These are phyloP conservation scores for Arbutus unedo DNA, from an alignment of 148 eudicot species.

Conservation along the genomic window DNA sequence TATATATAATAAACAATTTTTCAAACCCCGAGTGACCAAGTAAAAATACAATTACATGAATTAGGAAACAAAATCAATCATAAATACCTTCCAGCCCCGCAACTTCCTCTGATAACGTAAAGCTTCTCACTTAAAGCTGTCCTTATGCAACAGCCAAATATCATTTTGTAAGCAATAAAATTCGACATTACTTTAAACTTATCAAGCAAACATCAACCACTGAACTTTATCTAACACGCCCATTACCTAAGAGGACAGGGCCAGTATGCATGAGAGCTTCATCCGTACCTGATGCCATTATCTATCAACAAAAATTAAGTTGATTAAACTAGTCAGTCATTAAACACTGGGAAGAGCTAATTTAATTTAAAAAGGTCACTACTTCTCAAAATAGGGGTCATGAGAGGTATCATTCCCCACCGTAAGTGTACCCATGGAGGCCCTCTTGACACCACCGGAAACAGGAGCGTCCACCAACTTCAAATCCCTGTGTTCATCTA, in stretches of 20 bases:
- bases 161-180: conserved; percentile 5
- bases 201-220: background rate
- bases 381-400: background rate
- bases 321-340: conserved; percentile 14
- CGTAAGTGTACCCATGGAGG: conserved; percentile 84
- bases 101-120: conserved; percentile 86
- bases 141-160: conserved; percentile 19
- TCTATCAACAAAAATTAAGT: conserved; percentile 35
- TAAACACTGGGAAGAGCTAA: background rate
- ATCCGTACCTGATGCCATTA: conserved; percentile 91
- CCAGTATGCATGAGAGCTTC: conserved; percentile 78
- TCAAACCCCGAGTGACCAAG: background rate
- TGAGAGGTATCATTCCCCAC: conserved; percentile 37
- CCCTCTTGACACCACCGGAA: conserved; percentile 95
- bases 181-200: background rate
- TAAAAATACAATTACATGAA: background rate
- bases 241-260: conserved; percentile 76
- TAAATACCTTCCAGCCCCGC: conserved; percentile 96
- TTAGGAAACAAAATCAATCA: conserved; percentile 6
- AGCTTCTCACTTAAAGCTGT: conserved; percentile 96
- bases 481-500: conserved; percentile 62
- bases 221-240: conserved; percentile 6
- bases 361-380: background rate
- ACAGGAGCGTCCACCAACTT: conserved; percentile 98
- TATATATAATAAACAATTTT: background rate